These are phyloP conservation scores for Bacterosira constricta DNA, from an alignment of 108 stramenopile species.

Conservation along the genomic window DNA sequence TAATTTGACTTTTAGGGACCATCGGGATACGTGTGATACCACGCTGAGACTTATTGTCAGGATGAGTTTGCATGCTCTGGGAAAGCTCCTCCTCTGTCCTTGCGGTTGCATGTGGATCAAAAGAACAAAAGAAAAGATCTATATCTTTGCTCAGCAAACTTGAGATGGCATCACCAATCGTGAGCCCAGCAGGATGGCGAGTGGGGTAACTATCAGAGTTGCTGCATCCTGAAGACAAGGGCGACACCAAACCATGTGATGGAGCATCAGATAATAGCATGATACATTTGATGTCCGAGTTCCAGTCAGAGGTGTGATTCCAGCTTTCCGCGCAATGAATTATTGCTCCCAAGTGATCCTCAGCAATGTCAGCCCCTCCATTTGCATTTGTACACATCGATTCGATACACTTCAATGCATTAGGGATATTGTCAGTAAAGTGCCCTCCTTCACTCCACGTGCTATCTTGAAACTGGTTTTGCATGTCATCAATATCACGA, in stretches of 20 bases:
- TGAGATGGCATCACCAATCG: slow-evolving; percentile 31
- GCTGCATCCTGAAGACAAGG: not conserved
- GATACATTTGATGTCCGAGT: slow-evolving; percentile 53
- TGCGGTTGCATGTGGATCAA: slow-evolving; percentile 55
- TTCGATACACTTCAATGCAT: slow-evolving; percentile 29
- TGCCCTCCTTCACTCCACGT: slow-evolving; percentile 35
- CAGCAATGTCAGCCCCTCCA: slow-evolving; percentile 61
- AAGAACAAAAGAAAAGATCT: slow-evolving; percentile 66
- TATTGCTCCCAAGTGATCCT: slow-evolving; percentile 62
- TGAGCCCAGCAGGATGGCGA: slow-evolving; percentile 56
- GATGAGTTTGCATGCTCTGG: slow-evolving; percentile 33
- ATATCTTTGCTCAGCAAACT: slow-evolving; percentile 47
- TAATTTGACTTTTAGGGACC: slow-evolving; percentile 38
- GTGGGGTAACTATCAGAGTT: slow-evolving; percentile 49
- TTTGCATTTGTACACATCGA: slow-evolving; percentile 4
- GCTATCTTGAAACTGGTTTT: slow-evolving; percentile 49
- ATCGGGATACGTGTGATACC: slow-evolving; percentile 46
- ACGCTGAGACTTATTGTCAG: slow-evolving; percentile 37
- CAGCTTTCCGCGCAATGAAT: slow-evolving; percentile 46
- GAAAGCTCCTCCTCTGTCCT: slow-evolving; percentile 50
- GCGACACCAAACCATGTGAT: slow-evolving; percentile 52
- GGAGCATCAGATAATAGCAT: slow-evolving; percentile 62
- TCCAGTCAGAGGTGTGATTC: slow-evolving; percentile 51
- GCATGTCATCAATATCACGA: slow-evolving; percentile 59
- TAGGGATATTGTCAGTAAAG: slow-evolving; percentile 40